Evolutionary conservation across 179 eudicot genomes (phyloP).

Genomic region (Camellia oleifera): DNA sequence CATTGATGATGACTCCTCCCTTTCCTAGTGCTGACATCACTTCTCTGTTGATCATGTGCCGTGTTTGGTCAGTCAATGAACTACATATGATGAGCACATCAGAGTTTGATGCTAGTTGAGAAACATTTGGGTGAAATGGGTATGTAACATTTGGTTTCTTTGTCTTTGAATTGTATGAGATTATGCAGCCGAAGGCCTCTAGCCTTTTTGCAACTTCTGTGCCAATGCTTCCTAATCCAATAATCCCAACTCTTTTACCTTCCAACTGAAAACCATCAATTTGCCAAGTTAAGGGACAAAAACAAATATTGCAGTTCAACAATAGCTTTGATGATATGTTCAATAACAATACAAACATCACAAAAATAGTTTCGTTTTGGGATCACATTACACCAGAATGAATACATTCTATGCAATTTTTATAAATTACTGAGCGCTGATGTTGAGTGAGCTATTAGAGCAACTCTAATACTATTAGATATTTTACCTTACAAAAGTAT

Average conservation of each 20-base stretch:
- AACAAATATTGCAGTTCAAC: not conserved
- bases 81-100: conserved; percentile 51
- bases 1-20: conserved; percentile 48
- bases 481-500: too few relatives aligned
- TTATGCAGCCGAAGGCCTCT: conserved; percentile 48
- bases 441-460: too few relatives aligned
- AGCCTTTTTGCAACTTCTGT: conserved; percentile 52
- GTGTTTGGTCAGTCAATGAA: conserved; percentile 51
- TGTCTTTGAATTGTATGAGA: conserved; percentile 49
- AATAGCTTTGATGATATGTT: not conserved
- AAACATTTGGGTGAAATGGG: conserved; percentile 31
- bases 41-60: conserved; percentile 48
- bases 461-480: too few relatives aligned
- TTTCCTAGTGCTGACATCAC: conserved; percentile 53
- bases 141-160: conserved; percentile 42
- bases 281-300: not conserved
- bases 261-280: conserved; percentile 30
- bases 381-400: too few relatives aligned
- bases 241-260: conserved; percentile 54
- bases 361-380: too few relatives aligned
- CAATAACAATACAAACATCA: too few relatives aligned
- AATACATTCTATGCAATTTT: too few relatives aligned
- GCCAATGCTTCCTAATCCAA: conserved; percentile 69
- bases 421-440: too few relatives aligned
- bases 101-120: conserved; percentile 38